A percentile compares a stretch with the other conserved stretches of the same genome.
Conservation (phyloP, 495 filamentous ascomycete genomes). For the Neurospora sp. region DNA sequence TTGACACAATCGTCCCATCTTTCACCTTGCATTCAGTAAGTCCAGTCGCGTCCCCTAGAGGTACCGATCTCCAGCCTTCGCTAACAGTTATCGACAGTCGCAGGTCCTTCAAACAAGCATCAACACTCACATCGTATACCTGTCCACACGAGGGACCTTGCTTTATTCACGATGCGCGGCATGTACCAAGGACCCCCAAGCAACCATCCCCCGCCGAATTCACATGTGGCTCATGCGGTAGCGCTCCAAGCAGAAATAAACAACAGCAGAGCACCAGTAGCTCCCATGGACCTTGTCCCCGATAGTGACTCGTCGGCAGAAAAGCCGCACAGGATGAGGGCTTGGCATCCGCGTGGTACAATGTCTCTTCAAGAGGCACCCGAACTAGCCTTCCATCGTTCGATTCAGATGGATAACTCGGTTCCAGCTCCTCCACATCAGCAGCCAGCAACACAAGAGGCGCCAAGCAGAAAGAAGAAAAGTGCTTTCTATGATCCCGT, state of each 20-base stretch:
- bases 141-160: background rate
- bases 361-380: background rate
- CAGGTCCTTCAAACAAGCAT: background rate
- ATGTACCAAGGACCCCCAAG: background rate
- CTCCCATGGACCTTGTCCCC: background rate
- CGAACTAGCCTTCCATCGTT: background rate
- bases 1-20: background rate
- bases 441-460: background rate
- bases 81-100: background rate
- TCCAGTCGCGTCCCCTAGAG: background rate
- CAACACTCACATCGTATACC: background rate
- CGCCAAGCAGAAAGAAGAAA: background rate
- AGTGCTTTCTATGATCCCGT: background rate
- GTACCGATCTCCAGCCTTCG: background rate
- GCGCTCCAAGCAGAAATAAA: background rate
- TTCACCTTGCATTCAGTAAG: background rate
- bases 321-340: rapidly evolving
- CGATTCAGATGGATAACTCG: background rate
- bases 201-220: background rate
- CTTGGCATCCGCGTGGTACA: background rate
- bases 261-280: background rate
- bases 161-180: background rate
- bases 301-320: background rate
- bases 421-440: background rate
- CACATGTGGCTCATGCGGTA: background rate